A percentile compares a stretch with the other conserved stretches of the same genome.
phyloP scores from a whole-genome alignment of 257 asterid genomes.

The Nicotiana noctiflora region DNA sequence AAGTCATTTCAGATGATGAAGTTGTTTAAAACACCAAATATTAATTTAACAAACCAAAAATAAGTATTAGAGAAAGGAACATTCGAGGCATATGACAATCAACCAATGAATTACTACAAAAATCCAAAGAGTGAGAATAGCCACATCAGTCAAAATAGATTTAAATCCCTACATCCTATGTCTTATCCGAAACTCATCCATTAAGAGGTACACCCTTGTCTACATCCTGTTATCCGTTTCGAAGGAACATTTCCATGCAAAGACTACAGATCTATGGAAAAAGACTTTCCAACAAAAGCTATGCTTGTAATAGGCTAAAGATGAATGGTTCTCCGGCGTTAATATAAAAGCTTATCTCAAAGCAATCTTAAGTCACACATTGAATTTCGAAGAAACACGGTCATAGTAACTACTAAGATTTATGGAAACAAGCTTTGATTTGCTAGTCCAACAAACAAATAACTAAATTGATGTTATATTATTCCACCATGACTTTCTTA shows the following conservation, averaged over 20 bases:
- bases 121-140: neutral
- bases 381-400: too few species aligned
- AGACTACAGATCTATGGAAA: neutral
- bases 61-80: neutral
- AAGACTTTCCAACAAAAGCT: neutral
- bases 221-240: neutral
- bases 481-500: too few species aligned
- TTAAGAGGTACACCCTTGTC: too few species aligned
- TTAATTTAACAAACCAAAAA: neutral
- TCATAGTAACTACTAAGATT: neutral
- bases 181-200: neutral
- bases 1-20: conserved; percentile 11
- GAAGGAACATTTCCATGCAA: neutral
- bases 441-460: too few species aligned
- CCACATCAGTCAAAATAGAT: neutral
- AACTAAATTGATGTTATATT: too few species aligned
- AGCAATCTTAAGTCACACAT: neutral
- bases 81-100: neutral
- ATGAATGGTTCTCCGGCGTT: neutral
- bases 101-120: neutral
- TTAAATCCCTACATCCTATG: neutral
- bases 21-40: neutral
- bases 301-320: neutral
- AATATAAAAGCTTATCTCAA: neutral
- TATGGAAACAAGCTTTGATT: too few species aligned